Evolutionary conservation across 2,329 filamentous ascomycete species (phyloP), one percentile per base, ranked within the genome.

Genomic region (Stagonosporopsis cucurbitacearum): DNA sequence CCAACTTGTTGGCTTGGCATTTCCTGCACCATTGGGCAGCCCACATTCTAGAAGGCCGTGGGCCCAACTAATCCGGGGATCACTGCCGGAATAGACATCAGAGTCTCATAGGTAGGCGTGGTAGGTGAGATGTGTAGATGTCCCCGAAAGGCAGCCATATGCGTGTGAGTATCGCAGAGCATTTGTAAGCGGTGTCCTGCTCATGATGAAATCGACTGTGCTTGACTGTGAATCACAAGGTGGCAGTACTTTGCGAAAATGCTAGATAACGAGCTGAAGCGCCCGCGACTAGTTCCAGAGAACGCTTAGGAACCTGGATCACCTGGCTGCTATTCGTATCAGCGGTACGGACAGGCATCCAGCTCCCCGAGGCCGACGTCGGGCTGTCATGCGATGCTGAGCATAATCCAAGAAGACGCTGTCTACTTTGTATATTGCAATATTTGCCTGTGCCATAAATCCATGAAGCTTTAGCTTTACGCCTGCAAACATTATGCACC

Each of bases 401-500:
- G n/a, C 19, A 17, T 20, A 4, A 17, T n/a, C 5, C 25, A 12
- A 23, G 25, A 4, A 12, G 12, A 0, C 1, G 1, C 8, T 33
- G 13, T 45, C 19, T n/a, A 11, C 8, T 33, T 6, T 45, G 12
- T n/a, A 11, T 15, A 23, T 12, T 23, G 22, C 17, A 45, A 8
- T 6, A 35, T 7, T 12, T 20, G 9, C 2, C 11, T 28, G 22
- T 20, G 19, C 36, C 2, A 4, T 12, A 36, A 17, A n/a, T 12
- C 13, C 8, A 36, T 2, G 19, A n/a, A 20, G 32, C 15, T 26
- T 19, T 15, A 12, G 3, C 12, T n/a, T 20, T 23, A 22, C 28
- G 11, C 45, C 17, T 23, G 33, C 8, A 15, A 3, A 41, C 28
- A 22, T 47, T 50, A 41, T 58, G 69, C 61, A 59, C 64, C 66